phyloP scores from a whole-genome alignment of 306 rosid genomes.

The Vachellia collinsii region DNA sequence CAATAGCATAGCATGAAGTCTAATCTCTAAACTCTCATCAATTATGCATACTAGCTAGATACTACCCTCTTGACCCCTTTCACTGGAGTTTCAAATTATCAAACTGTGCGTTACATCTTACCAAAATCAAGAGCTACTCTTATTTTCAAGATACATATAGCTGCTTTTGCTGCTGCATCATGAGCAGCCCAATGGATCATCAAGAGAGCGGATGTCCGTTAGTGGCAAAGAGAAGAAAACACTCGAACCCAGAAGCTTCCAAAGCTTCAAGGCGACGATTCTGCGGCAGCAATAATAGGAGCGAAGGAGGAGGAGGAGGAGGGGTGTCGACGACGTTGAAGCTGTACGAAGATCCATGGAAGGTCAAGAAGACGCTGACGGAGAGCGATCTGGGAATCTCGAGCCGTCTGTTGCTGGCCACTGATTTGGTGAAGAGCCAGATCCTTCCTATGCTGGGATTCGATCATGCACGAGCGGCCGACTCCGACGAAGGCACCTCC shows the following conservation, averaged over 20 bases:
- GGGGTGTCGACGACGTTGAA: slow-evolving; percentile 10
- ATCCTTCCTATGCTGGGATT: slow-evolving; percentile 12
- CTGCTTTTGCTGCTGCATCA: not conserved
- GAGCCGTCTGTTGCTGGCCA: slow-evolving; percentile 17
- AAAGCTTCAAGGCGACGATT: not conserved
- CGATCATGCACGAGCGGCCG: not conserved
- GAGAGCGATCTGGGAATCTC: slow-evolving; percentile 27
- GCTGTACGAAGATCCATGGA: slow-evolving; percentile 25
- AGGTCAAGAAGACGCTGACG: slow-evolving; percentile 14
- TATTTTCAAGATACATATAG: not conserved
- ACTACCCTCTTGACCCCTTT: not conserved
- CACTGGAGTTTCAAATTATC: not conserved
- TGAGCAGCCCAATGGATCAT: slow-evolving; percentile 8
- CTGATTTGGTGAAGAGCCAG: not conserved
- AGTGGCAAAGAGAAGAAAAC: not conserved
- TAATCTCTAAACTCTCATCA: not conserved
- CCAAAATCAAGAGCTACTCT: not conserved
- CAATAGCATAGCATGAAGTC: not conserved
- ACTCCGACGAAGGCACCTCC: not conserved
- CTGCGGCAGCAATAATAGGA: not conserved
- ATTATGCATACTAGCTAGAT: not conserved
- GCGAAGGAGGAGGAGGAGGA: not conserved
- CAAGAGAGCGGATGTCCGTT: not conserved
- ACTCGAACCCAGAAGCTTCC: not conserved
- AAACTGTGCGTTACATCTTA: not conserved